Percentiles rank a stretch among this genome's conserved stretches.
Conservation (phyloP, 306 rosid genomes). For the Spatholobus suberectus region DNA sequence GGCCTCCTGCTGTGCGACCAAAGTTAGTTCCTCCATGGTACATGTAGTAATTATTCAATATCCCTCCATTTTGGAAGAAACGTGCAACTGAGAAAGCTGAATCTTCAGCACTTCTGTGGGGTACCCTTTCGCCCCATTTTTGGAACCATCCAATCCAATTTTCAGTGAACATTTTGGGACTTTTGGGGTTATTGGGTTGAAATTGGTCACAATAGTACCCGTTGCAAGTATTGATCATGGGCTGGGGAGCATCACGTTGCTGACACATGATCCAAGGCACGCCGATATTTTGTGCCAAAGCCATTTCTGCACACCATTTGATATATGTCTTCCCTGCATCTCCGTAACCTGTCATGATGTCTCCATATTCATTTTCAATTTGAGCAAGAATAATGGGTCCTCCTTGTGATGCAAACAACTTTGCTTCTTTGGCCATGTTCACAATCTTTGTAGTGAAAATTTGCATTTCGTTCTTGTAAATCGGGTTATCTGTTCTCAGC, state of each 20-base stretch:
- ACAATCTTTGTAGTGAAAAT: slow-evolving; percentile 38
- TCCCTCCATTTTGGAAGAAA: background rate
- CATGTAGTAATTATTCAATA: background rate
- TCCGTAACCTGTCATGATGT: background rate
- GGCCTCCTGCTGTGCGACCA: background rate
- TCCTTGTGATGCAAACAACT: slow-evolving; percentile 26
- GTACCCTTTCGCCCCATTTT: background rate
- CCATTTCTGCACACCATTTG: slow-evolving; percentile 1
- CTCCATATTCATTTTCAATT: slow-evolving; percentile 51
- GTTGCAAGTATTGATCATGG: background rate
- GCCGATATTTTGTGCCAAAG: background rate
- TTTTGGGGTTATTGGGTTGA: background rate
- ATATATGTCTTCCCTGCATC: background rate
- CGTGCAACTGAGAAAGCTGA: background rate
- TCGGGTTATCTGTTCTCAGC: slow-evolving; percentile 25
- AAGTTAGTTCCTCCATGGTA: slow-evolving; percentile 1
- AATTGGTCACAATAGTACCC: background rate
- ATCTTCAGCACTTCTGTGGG: background rate
- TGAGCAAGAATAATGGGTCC: slow-evolving; percentile 42
- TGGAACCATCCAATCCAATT: slow-evolving; percentile 13
- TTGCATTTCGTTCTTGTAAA: slow-evolving; percentile 47
- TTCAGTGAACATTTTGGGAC: background rate
- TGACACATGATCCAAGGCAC: background rate
- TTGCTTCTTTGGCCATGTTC: slow-evolving; percentile 35
- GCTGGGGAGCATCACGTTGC: background rate